Evolutionary conservation across 306 rosid species (phyloP).

Genomic region (Neltuma alba): DNA sequence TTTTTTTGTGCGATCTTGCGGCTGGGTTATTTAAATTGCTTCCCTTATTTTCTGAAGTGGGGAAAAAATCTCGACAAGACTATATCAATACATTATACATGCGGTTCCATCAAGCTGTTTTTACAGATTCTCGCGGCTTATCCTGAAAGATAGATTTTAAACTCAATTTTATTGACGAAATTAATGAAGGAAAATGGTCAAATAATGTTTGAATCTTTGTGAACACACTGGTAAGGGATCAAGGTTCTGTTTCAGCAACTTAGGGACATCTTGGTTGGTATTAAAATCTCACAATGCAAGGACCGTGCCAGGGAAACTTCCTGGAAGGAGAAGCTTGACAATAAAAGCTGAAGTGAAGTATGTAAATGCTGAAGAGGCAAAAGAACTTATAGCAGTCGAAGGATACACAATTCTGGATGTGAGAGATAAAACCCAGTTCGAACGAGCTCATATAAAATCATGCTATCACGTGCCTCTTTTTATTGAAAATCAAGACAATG

Average conservation of each 20-base stretch:
- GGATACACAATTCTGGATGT: constrained; percentile 82
- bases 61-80: not conserved
- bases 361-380: constrained; percentile 80
- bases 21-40: not conserved
- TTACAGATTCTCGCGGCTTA: not conserved
- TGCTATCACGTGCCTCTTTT: constrained; percentile 89
- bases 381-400: constrained; percentile 63
- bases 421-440: constrained; percentile 72
- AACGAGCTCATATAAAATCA: constrained; percentile 85
- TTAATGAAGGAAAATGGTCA: constrained; percentile 1
- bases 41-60: not conserved
- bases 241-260: constrained; percentile 65
- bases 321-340: constrained; percentile 41
- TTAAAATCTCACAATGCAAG: constrained; percentile 58
- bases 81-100: not conserved
- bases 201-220: constrained; percentile 28
- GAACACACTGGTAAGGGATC: constrained; percentile 45
- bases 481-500: constrained; percentile 82
- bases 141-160: not conserved
- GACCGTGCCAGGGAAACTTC: constrained; percentile 49
- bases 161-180: not conserved
- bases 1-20: too few species aligned
- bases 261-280: constrained; percentile 62
- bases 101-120: not conserved
- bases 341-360: constrained; percentile 74